phyloP scores from a whole-genome alignment of 2,329 filamentous ascomycete species.

The Hymenoscyphus scutula region DNA sequence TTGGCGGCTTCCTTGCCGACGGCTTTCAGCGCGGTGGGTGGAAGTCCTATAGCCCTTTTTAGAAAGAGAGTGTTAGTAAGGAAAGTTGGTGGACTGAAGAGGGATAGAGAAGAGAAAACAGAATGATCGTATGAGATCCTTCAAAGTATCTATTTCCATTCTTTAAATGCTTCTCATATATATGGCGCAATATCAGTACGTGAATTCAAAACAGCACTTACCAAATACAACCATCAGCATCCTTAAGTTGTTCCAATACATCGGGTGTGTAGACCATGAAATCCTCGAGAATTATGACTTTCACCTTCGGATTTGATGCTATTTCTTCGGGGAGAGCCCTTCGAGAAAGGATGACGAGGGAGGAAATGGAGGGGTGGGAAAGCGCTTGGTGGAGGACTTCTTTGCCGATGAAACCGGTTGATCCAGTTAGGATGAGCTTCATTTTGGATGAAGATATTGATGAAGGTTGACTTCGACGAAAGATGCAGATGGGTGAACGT shows the following conservation, averaged over 20 bases:
- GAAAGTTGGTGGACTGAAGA: background rate
- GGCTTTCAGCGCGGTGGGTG: slow-evolving; percentile 23
- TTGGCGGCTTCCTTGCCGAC: slow-evolving; percentile 28
- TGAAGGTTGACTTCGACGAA: background rate
- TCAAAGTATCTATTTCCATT: background rate
- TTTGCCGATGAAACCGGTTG: slow-evolving; percentile 54
- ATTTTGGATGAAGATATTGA: slow-evolving; percentile 36
- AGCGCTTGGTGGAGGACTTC: slow-evolving; percentile 53
- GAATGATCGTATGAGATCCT: background rate
- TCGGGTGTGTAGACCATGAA: slow-evolving; percentile 13
- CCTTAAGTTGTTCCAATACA: slow-evolving; percentile 26
- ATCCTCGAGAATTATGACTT: slow-evolving; percentile 31
- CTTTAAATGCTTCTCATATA: too few relatives aligned
- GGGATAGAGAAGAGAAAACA: too few relatives aligned
- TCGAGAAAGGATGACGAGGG: slow-evolving; percentile 50
- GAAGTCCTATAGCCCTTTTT: slow-evolving; percentile 22
- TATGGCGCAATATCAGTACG: background rate
- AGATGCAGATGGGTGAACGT: background rate
- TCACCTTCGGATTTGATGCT: slow-evolving; percentile 46
- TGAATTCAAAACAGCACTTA: slow-evolving; percentile 6
- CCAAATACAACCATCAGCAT: slow-evolving; percentile 23
- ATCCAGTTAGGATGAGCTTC: slow-evolving; percentile 59
- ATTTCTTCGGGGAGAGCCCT: slow-evolving; percentile 43
- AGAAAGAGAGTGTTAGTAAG: background rate
- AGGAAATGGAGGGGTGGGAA: slow-evolving; percentile 47